Percentiles rank a stretch among this genome's conserved stretches.
These are phyloP conservation scores for Xylaria longipes DNA, from an alignment of 495 filamentous ascomycete genomes.

Conservation along the genomic window DNA sequence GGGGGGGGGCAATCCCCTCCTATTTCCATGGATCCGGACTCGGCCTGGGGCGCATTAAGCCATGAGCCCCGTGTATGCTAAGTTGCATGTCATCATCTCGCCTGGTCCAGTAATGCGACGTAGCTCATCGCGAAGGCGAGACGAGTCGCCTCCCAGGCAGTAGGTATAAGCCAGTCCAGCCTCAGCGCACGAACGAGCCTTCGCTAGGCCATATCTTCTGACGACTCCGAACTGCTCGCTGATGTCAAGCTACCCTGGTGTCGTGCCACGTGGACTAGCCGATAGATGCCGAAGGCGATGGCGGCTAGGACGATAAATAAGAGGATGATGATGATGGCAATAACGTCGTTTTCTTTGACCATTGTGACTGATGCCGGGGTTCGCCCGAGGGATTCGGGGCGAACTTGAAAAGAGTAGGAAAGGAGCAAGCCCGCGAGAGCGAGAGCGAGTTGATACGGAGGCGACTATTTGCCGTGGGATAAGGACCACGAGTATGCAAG, in stretches of 20 bases:
- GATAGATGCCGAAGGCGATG: slow-evolving; percentile 73
- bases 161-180: not conserved
- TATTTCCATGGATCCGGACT: not conserved
- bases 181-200: not conserved
- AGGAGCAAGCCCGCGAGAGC: not conserved
- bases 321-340: slow-evolving; percentile 82
- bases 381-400: not conserved
- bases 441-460: not conserved
- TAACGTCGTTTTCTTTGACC: slow-evolving; percentile 76
- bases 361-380: slow-evolving; percentile 38
- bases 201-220: slow-evolving; percentile 2
- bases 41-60: not conserved
- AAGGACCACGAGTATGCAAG: not conserved
- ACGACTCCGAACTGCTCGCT: slow-evolving; percentile 3
- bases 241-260: slow-evolving; percentile 42
- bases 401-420: not conserved
- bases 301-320: slow-evolving; percentile 75
- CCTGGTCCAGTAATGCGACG: not conserved
- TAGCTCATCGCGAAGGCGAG: not conserved
- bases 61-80: not conserved
- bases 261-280: slow-evolving; percentile 57
- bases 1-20: not conserved
- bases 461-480: not conserved
- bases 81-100: not conserved
- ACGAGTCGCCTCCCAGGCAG: too few relatives aligned